phyloP scores from a whole-genome alignment of 352 stramenopile species.

The Saprolegnia parasitica region DNA sequence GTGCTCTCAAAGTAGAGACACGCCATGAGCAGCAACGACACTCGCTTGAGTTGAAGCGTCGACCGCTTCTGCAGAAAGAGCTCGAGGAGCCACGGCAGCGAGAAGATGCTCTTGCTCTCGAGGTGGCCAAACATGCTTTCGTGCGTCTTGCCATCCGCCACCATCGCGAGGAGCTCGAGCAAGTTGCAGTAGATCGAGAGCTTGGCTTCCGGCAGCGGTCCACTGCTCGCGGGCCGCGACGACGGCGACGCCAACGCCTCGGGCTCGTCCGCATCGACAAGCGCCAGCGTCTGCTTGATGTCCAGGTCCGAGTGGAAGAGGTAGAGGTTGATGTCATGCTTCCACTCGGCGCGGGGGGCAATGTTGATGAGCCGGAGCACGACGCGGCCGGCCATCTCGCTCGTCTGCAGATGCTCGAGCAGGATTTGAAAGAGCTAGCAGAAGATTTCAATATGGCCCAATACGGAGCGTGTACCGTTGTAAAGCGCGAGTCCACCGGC shows the following conservation, averaged over 20 bases:
- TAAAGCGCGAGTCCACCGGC: slow-evolving; percentile 20
- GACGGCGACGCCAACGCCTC: neutral
- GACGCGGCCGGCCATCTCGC: slow-evolving; percentile 15
- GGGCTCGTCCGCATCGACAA: neutral
- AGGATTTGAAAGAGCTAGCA: slow-evolving; percentile 21
- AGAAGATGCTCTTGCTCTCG: slow-evolving; percentile 21
- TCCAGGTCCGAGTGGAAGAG: slow-evolving; percentile 26
- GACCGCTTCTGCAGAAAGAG: neutral
- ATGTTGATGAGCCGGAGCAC: slow-evolving; percentile 12
- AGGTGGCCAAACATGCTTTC: slow-evolving; percentile 26
- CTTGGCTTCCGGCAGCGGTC: neutral
- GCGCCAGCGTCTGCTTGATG: slow-evolving; percentile 1
- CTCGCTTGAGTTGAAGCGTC: neutral
- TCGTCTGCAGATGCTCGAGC: slow-evolving; percentile 12
- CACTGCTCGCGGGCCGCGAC: neutral
- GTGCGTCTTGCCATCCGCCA: slow-evolving; percentile 21
- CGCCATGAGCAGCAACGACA: slow-evolving; percentile 6
- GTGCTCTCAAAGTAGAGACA: slow-evolving; percentile 26
- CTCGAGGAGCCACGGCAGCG: slow-evolving; percentile 17
- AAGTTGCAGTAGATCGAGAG: slow-evolving; percentile 11
- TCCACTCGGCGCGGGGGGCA: slow-evolving; percentile 21
- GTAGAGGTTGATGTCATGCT: slow-evolving; percentile 21
- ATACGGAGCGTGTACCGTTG: neutral
- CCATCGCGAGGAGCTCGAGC: slow-evolving; percentile 21
- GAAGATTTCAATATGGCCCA: neutral